Percentiles rank a stretch among this genome's conserved stretches.
Conservation (phyloP, 345 rosid species). For the Eucalyptus polyanthemos region DNA sequence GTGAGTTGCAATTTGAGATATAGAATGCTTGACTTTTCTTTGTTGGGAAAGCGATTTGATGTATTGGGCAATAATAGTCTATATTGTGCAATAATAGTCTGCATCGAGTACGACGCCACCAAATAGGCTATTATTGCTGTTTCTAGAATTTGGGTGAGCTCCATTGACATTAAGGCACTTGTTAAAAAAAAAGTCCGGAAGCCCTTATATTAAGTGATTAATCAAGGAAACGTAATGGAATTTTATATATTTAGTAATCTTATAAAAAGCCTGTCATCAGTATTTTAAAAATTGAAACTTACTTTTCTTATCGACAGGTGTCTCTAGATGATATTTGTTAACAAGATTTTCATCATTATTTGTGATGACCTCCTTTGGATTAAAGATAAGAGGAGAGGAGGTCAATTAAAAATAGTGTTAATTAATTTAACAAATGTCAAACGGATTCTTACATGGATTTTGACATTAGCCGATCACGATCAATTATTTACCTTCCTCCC, state of each 20-base stretch:
- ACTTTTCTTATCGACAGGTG: neutral
- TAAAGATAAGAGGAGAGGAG: too few species aligned
- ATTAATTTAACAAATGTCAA: neutral
- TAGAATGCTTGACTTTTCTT: neutral
- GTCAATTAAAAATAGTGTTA: too few species aligned
- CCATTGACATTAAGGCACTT: neutral
- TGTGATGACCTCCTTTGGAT: neutral
- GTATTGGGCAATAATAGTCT: too few species aligned
- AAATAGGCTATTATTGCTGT: neutral
- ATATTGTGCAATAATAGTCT: neutral
- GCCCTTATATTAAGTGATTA: neutral
- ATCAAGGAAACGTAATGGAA: neutral
- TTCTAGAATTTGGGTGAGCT: neutral
- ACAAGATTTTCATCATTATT: neutral
- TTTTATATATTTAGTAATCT: neutral
- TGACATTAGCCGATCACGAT: neutral
- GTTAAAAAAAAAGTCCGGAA: neutral
- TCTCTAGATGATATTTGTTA: neutral
- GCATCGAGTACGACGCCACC: neutral
- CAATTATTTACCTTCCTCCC: neutral
- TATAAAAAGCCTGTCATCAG: neutral
- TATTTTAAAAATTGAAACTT: neutral
- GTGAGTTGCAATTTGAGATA: accelerated
- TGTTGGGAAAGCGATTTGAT: neutral
- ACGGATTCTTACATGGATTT: neutral